A percentile compares a stretch with the other conserved stretches of the same genome.
These are phyloP conservation scores for Vigna hirtella DNA, from an alignment of 306 rosid genomes.

Conservation along the genomic window DNA sequence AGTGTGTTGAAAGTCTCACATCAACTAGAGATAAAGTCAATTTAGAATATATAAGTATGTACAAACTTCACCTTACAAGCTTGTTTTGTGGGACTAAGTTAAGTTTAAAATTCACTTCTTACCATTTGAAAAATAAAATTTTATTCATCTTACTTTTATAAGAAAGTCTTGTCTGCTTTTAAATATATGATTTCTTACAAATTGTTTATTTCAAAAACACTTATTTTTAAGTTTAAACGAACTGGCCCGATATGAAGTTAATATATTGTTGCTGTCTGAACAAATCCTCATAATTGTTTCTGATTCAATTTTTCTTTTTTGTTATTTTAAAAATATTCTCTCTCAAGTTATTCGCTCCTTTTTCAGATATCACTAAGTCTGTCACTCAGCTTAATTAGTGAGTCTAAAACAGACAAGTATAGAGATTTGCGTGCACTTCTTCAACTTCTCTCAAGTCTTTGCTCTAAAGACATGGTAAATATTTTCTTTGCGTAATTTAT, in stretches of 20 bases:
- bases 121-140: too few relatives aligned
- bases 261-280: slow-evolving; percentile 10
- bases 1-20: too few relatives aligned
- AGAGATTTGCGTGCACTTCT: slow-evolving; percentile 98
- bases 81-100: too few relatives aligned
- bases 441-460: slow-evolving; percentile 92
- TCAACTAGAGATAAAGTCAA: too few relatives aligned
- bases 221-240: too few relatives aligned
- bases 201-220: too few relatives aligned
- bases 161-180: too few relatives aligned
- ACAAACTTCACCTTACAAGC: too few relatives aligned
- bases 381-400: slow-evolving; percentile 80
- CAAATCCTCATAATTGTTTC: background rate
- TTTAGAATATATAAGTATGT: too few relatives aligned
- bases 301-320: slow-evolving; percentile 28
- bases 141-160: too few relatives aligned
- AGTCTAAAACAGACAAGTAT: slow-evolving; percentile 86
- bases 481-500: slow-evolving; percentile 23
- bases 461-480: slow-evolving; percentile 90
- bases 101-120: too few relatives aligned
- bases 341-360: slow-evolving; percentile 41
- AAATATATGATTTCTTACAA: too few relatives aligned
- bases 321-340: slow-evolving; percentile 28
- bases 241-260: background rate
- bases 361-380: slow-evolving; percentile 84